Evolutionary conservation across 345 rosid genomes (phyloP).

Genomic region (Citrus reticulata): DNA sequence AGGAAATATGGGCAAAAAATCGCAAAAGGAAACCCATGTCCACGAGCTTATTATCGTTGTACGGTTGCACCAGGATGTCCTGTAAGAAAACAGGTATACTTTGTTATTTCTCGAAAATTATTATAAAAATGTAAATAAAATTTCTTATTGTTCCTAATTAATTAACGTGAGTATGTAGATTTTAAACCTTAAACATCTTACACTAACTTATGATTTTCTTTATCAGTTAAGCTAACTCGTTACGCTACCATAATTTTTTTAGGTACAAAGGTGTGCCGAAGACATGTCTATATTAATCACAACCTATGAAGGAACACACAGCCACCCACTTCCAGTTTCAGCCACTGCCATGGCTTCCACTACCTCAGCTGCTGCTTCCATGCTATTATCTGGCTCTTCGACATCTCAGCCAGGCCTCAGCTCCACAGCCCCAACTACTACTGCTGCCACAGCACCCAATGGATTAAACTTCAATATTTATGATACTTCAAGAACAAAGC

Average conservation of each 20-base stretch:
- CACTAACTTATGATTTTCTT: too few species aligned
- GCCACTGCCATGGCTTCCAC: constrained; percentile 87
- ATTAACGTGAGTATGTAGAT: too few species aligned
- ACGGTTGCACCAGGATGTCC: constrained; percentile 80
- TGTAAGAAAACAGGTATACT: constrained; percentile 79
- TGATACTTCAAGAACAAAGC: constrained; percentile 44
- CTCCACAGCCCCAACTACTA: constrained; percentile 11
- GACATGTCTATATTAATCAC: constrained; percentile 75
- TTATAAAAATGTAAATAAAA: too few species aligned
- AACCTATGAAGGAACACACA: constrained; percentile 79
- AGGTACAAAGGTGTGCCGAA: constrained; percentile 78
- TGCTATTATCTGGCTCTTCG: constrained; percentile 72
- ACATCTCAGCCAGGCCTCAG: constrained; percentile 30
- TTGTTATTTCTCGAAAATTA: too few species aligned
- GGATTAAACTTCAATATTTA: constrained; percentile 48
- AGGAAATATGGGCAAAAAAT: constrained; percentile 94
- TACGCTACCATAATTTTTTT: neutral
- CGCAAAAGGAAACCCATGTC: constrained; percentile 88
- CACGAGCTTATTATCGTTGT: constrained; percentile 89
- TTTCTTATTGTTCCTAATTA: too few species aligned
- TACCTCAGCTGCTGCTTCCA: constrained; percentile 78
- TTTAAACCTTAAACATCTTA: too few species aligned
- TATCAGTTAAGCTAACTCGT: neutral
- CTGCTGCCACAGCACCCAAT: constrained; percentile 29
- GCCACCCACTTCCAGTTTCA: constrained; percentile 63